phyloP scores from a whole-genome alignment of 306 rosid species.

The Fragaria nilgerrensis region DNA sequence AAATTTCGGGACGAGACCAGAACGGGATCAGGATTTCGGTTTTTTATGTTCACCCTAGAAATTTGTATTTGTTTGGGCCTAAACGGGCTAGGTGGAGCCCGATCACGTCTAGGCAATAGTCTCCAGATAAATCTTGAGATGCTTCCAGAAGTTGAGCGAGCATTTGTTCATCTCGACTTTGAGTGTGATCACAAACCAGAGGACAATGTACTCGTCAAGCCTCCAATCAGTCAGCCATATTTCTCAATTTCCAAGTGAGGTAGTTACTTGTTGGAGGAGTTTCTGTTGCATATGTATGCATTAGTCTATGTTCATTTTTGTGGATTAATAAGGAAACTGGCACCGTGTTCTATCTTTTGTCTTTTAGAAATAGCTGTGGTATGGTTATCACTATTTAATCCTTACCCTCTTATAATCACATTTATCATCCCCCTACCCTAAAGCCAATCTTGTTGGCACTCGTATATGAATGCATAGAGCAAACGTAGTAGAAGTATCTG shows the following conservation, averaged over 20 bases:
- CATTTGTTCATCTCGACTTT: slow-evolving; percentile 92
- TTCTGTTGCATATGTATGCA: not conserved
- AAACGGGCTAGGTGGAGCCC: no score
- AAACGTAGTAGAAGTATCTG: no score
- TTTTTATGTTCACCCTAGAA: no score
- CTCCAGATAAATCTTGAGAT: slow-evolving; percentile 72
- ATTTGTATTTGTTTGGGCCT: no score
- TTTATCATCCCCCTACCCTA: no score
- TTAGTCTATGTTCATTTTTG: not conserved
- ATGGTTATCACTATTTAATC: no score
- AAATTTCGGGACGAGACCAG: no score
- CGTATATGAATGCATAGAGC: no score
- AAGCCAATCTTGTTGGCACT: no score
- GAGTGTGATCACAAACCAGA: slow-evolving; percentile 97
- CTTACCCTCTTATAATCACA: no score
- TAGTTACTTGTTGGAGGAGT: not conserved
- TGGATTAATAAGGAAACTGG: not conserved
- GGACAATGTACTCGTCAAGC: slow-evolving; percentile 61
- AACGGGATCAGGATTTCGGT: no score
- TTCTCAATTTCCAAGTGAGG: not conserved
- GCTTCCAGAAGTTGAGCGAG: slow-evolving; percentile 82
- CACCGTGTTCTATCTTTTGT: not conserved
- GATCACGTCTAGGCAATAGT: slow-evolving; percentile 71
- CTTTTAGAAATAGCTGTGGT: not conserved
- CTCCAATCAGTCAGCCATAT: slow-evolving; percentile 56